These are phyloP conservation scores for Citrus hindsii DNA, from an alignment of 345 rosid species.

Conservation along the genomic window DNA sequence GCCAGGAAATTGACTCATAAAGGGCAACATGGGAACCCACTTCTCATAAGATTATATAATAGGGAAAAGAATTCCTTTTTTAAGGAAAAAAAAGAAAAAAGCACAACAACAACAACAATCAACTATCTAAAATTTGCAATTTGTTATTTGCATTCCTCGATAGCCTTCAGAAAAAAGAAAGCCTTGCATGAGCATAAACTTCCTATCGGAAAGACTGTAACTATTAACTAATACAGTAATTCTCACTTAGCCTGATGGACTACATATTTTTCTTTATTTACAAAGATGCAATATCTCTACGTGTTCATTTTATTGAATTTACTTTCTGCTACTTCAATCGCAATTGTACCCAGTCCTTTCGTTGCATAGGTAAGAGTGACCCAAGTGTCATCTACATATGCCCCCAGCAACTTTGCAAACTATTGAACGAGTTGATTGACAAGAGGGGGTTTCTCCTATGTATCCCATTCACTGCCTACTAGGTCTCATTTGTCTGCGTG, in stretches of 20 bases:
- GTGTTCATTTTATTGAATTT: neutral
- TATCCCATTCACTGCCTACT: neutral
- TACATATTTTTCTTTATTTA: too few relatives aligned
- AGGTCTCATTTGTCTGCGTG: neutral
- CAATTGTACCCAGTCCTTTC: too few relatives aligned
- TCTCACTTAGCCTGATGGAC: neutral
- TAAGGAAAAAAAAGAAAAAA: too few relatives aligned
- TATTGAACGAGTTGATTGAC: too few relatives aligned
- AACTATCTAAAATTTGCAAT: neutral
- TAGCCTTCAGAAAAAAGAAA: neutral
- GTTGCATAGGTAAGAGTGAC: too few relatives aligned
- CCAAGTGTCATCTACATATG: too few relatives aligned
- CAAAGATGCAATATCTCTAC: neutral
- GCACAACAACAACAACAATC: neutral
- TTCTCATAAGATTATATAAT: too few relatives aligned
- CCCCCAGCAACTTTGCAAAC: too few relatives aligned
- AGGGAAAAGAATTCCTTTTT: too few relatives aligned
- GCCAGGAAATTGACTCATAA: too few relatives aligned
- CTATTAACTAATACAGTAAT: neutral
- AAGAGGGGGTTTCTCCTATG: neutral
- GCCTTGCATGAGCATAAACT: neutral
- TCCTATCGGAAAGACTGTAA: neutral
- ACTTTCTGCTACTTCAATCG: too few relatives aligned
- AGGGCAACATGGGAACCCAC: too few relatives aligned
- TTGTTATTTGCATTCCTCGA: neutral